Base-by-base conservation (phyloP, 2,329 filamentous ascomycete species). In the Aureobasidium lini region DNA sequence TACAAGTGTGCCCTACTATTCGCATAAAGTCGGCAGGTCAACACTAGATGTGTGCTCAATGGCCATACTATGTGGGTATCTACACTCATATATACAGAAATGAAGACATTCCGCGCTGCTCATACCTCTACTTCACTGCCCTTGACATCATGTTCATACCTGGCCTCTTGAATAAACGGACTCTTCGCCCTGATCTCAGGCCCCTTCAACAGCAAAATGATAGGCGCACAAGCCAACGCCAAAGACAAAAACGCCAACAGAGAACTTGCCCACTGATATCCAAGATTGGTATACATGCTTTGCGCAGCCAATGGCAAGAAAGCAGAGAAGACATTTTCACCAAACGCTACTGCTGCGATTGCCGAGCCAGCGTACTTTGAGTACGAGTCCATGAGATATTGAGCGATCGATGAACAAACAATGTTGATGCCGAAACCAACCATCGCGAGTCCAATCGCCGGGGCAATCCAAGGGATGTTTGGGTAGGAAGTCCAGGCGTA, bases 341-440 rank as follows among this genome's bases (percentile, higher is more conserved):
- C 72, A 42, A 79, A 73, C 0, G 74, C 77, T 3, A 79, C 73
- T 0, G 76, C 78, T 4, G 76, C 78, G 29, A 81, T 72, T 0
- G 78, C 77, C 37, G 75, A 79, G 1, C 73, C 79, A 4, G 78
- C 77, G 61, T 79, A 81, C 52, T 74, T 75, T 7, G 67, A 69
- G 61, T 81, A 82, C 2, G 76, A 71, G 64, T 81, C 79, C 1
- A 77, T 73, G 13, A 81, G 68, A 54, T 82, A 82, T 59, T 76
- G 75, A 16, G 75, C 74, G 15, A 79, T 74, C 0, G 74, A 75
- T 1, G 71, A 69, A 0, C 80, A 74, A 8, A 80, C 75, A 34
- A 73, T 70, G 11, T 77, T 77, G 64, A 77, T 79, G 2, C 79
- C 79, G 29, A 77, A 77, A 0, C 79, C 79, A 1, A 81, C 74